Base-by-base conservation (phyloP, 257 asterid genomes). In the Penstemon davidsonii region DNA sequence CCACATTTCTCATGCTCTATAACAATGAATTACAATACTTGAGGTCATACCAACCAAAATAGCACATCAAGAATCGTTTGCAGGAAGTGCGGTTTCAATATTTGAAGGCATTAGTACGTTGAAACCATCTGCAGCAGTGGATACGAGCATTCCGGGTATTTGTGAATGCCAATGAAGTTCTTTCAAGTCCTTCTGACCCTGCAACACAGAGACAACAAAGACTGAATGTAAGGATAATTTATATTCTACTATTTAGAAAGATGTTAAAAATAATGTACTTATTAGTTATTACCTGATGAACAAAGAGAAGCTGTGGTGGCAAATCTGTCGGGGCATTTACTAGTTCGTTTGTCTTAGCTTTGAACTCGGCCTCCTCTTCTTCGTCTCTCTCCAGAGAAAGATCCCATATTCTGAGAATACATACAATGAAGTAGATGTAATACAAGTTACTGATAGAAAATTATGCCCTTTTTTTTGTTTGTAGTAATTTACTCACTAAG, bases 131-230 rank as follows among this genome's bases (percentile, higher is more conserved):
- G 92, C 83, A 2, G 97, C 96, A 0, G 99, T 93, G 47, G 96
- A 85, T 47, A 90, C 62, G 51, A 90, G 66, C 99, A 90, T 90
- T 71, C 96, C 99, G 9, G 96, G 99, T 55, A 93, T 87, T 80
- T 85, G 97, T 18, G 96, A 61, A 69, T 93, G 96, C 99, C 97
- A 93, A 51, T 87, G 99, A 55, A 93, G 75, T 82, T 93, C 99
- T 80, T 90, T 93, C 95, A 90, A 81, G 82, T 90, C 96, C 84
- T 83, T 93, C 73, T 88, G 99, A 12, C 99, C 99, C 99, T 93
- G 96, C 80, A 62, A 18, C 5, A 55, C 2, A 25, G 2, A 8
- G 19, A 55, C 49, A 39, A 68, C 13, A 44, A 25, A 15, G 38
- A 11, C 37, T 67, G 41, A 12, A 51, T 52, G 18, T 18, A 50